Conservation (phyloP, 2,329 filamentous ascomycete species). For the Neofusicoccum umdonicola region DNA sequence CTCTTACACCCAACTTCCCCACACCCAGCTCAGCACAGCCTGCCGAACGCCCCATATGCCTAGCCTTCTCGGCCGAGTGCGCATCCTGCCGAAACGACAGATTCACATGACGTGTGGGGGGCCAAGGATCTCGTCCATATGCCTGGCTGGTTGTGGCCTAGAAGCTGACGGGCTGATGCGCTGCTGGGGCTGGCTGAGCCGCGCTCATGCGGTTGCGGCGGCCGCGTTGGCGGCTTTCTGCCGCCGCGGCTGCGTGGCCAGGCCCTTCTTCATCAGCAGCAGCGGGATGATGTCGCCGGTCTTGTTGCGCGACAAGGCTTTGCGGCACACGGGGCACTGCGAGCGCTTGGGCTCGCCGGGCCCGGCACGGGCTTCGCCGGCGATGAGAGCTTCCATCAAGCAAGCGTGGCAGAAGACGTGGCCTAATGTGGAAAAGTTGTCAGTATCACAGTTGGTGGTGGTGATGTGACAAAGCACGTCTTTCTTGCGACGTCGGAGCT, state of each 20-base stretch:
- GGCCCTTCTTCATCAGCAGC: slow-evolving; percentile 3
- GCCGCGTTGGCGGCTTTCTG: background rate
- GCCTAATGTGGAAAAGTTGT: slow-evolving; percentile 37
- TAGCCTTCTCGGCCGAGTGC: too few species aligned
- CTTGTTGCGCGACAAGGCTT: slow-evolving; percentile 41
- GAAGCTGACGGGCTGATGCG: background rate
- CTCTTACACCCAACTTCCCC: background rate
- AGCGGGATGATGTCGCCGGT: slow-evolving; percentile 38
- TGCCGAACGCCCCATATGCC: too few species aligned
- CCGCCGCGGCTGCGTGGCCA: slow-evolving; percentile 10
- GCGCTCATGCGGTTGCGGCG: background rate
- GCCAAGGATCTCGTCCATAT: too few species aligned
- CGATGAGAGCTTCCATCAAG: slow-evolving; percentile 59
- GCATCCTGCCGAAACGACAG: too few species aligned
- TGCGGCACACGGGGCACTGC: slow-evolving; percentile 50
- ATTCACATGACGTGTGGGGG: too few species aligned
- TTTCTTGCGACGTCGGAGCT: background rate
- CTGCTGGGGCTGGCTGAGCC: background rate
- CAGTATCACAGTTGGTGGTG: background rate
- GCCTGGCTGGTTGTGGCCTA: too few species aligned
- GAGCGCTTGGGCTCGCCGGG: slow-evolving; percentile 42
- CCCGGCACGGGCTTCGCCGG: slow-evolving; percentile 51
- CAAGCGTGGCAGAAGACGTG: slow-evolving; percentile 65
- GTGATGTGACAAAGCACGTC: background rate
- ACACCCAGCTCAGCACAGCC: background rate